These are phyloP conservation scores for Saksenaea vasiformis DNA, from an alignment of 371 early-diverging fungal genomes.

Conservation along the genomic window DNA sequence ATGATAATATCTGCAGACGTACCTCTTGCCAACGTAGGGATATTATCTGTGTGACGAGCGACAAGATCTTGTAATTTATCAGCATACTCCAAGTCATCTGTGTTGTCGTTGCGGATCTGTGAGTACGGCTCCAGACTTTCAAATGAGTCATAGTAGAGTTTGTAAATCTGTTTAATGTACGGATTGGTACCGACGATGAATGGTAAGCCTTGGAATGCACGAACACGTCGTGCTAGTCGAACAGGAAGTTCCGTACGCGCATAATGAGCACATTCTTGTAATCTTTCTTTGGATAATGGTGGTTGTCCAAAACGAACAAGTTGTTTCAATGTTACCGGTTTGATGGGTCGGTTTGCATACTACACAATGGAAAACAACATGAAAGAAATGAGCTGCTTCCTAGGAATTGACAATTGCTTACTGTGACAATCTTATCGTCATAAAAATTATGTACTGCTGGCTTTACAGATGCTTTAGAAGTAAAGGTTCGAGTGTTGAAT, in stretches of 20 bases:
- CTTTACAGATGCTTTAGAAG: constrained; percentile 27
- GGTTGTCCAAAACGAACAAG: constrained; percentile 74
- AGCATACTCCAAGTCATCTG: constrained; percentile 60
- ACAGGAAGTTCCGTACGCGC: constrained; percentile 81
- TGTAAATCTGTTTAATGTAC: constrained; percentile 76
- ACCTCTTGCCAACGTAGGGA: constrained; percentile 85
- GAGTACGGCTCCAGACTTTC: constrained; percentile 65
- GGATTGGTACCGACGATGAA: constrained; percentile 94
- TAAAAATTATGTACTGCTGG: constrained; percentile 44
- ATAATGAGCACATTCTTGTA: constrained; percentile 62
- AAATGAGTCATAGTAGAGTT: constrained; percentile 82
- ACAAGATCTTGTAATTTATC: constrained; percentile 72
- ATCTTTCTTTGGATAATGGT: constrained; percentile 41
- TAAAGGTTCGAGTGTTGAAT: neutral
- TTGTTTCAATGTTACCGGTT: constrained; percentile 80
- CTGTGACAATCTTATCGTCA: constrained; percentile 46
- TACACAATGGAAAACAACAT: constrained; percentile 11
- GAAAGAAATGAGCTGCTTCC: neutral
- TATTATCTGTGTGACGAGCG: constrained; percentile 77
- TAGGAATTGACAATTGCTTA: constrained; percentile 11
- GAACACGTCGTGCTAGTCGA: constrained; percentile 79
- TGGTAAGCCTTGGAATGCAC: constrained; percentile 82
- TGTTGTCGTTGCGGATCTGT: constrained; percentile 37
- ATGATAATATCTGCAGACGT: constrained; percentile 5
- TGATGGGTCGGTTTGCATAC: constrained; percentile 65